phyloP scores from a whole-genome alignment of 23 red algal species.

The Gracilaria domingensis region DNA sequence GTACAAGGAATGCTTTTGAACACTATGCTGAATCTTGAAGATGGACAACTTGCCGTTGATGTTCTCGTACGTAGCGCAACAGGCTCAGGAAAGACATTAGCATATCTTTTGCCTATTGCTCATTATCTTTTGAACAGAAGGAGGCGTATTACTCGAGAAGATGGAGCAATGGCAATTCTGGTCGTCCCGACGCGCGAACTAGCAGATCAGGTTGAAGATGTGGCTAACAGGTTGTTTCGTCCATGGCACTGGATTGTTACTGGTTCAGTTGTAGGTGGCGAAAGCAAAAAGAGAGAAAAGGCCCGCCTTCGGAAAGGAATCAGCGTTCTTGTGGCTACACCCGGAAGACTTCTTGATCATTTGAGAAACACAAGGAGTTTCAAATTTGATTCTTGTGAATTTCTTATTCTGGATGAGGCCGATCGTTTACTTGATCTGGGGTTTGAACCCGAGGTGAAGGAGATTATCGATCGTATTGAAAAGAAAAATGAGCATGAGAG shows the following conservation, averaged over 20 bases:
- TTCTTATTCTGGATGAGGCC: slow-evolving; percentile 95
- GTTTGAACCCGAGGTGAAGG: slow-evolving; percentile 79
- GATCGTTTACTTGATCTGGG: slow-evolving; percentile 95
- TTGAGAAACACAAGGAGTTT: slow-evolving; percentile 87
- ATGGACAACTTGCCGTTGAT: slow-evolving; percentile 44
- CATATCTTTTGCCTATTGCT: slow-evolving; percentile 90
- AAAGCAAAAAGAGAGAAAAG: slow-evolving; percentile 87
- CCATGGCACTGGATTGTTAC: slow-evolving; percentile 96
- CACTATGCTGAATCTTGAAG: slow-evolving; percentile 54
- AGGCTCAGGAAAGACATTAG: slow-evolving; percentile 97
- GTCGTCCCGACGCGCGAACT: slow-evolving; percentile 96
- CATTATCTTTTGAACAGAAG: slow-evolving; percentile 74
- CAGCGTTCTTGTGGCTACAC: slow-evolving; percentile 89
- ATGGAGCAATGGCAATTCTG: slow-evolving; percentile 82
- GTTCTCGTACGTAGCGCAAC: slow-evolving; percentile 81
- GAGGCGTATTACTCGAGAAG: slow-evolving; percentile 54
- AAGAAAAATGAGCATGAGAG: background rate
- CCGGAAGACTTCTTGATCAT: slow-evolving; percentile 94
- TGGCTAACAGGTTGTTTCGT: slow-evolving; percentile 73
- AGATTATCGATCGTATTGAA: slow-evolving; percentile 74
- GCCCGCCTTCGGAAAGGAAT: slow-evolving; percentile 91
- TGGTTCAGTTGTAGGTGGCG: slow-evolving; percentile 76
- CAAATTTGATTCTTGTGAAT: slow-evolving; percentile 60
- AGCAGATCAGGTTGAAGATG: slow-evolving; percentile 90
- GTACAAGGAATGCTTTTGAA: slow-evolving; percentile 73